Evolutionary conservation across 2,329 filamentous ascomycete species (phyloP).

Genomic region (Colletotrichum cordylinicola): DNA sequence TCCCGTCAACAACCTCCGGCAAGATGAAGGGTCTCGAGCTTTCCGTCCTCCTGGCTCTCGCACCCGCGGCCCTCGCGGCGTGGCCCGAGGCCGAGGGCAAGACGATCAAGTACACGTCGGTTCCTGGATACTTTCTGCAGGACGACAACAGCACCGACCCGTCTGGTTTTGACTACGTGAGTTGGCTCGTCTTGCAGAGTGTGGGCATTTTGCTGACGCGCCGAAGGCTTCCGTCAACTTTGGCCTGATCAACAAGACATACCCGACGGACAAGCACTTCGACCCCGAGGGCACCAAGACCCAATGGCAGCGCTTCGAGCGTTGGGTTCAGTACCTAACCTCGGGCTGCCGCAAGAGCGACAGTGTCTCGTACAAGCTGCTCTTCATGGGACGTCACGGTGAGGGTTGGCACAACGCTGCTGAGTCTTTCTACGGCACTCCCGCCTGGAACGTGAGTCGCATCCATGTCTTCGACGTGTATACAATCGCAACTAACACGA

Average conservation of each 20-base stretch:
- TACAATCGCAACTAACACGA: slow-evolving; percentile 21
- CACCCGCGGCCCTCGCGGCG: slow-evolving; percentile 30
- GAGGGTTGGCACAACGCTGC: slow-evolving; percentile 70
- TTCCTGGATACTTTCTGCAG: slow-evolving; percentile 69
- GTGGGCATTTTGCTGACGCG: not conserved
- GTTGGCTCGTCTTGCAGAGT: slow-evolving; percentile 24
- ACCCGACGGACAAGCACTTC: slow-evolving; percentile 57
- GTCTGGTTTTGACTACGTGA: slow-evolving; percentile 68
- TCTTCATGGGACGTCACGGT: slow-evolving; percentile 74
- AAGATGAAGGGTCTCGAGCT: slow-evolving; percentile 38
- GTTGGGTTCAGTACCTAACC: slow-evolving; percentile 64
- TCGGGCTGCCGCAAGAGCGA: slow-evolving; percentile 36
- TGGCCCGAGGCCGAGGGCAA: slow-evolving; percentile 37
- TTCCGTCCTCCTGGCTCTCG: slow-evolving; percentile 32
- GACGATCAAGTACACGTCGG: slow-evolving; percentile 64
- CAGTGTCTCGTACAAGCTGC: slow-evolving; percentile 65
- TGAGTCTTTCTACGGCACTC: slow-evolving; percentile 70
- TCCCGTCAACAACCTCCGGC: slow-evolving; percentile 21
- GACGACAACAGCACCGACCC: slow-evolving; percentile 63
- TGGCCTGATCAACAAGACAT: slow-evolving; percentile 68
- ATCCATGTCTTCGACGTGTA: not conserved
- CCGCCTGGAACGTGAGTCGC: slow-evolving; percentile 68
- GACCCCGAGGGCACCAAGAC: slow-evolving; percentile 48
- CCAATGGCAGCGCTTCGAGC: slow-evolving; percentile 69
- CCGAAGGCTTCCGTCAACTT: slow-evolving; percentile 64